phyloP scores from a whole-genome alignment of 2,329 filamentous ascomycete species.

The Fusarium subtropicale region DNA sequence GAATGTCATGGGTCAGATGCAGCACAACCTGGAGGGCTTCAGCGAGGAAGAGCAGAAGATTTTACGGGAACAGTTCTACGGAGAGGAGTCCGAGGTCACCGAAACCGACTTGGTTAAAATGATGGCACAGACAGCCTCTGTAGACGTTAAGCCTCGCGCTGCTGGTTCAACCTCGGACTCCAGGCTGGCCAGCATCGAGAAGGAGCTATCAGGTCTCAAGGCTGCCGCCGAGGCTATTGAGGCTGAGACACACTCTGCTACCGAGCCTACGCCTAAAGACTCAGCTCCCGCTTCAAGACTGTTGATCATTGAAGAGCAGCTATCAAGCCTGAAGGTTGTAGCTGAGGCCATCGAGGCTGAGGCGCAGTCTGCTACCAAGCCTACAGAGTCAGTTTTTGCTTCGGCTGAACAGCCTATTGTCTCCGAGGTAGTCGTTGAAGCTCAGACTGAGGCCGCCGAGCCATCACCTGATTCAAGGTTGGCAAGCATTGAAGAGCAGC shows the following conservation, averaged over 20 bases:
- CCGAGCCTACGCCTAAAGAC: background rate
- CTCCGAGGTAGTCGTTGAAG: background rate
- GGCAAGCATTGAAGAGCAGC: constrained; percentile 38
- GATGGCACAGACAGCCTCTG: constrained; percentile 45
- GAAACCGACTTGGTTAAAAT: constrained; percentile 54
- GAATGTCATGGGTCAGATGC: constrained; percentile 53
- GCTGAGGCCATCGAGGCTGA: background rate
- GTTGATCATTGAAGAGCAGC: constrained; percentile 37
- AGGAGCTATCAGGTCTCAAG: constrained; percentile 1
- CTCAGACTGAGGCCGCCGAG: background rate
- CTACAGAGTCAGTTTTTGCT: constrained; percentile 1
- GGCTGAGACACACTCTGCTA: background rate
- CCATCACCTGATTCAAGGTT: constrained; percentile 17
- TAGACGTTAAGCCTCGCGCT: constrained; percentile 22
- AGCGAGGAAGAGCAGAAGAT: constrained; percentile 55
- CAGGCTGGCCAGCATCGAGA: background rate
- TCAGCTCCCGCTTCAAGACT: constrained; percentile 11
- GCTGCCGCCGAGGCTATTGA: background rate
- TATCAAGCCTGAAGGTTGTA: constrained; percentile 5
- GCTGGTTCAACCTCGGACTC: constrained; percentile 2
- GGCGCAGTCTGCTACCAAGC: constrained; percentile 1
- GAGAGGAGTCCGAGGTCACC: constrained; percentile 47
- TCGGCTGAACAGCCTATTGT: background rate
- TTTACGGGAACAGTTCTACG: constrained; percentile 45
- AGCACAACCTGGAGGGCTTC: constrained; percentile 53